phyloP scores from a whole-genome alignment of 1,284 basidiomycete species.

The Chondrostereum purpureum region DNA sequence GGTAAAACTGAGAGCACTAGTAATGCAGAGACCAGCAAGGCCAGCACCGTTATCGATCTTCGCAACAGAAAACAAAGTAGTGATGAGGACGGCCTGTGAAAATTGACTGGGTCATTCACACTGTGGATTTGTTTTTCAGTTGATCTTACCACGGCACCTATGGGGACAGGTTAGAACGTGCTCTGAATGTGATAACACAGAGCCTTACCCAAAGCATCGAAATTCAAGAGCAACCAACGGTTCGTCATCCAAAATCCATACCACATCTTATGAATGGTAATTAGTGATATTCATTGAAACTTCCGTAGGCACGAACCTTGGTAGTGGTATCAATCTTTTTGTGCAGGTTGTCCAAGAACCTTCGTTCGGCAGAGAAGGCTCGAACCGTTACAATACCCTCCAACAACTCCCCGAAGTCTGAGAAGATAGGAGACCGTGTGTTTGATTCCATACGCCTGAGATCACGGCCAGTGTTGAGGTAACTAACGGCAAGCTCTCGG shows the following conservation, averaged over 20 bases:
- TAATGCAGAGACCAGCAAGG: slow-evolving; percentile 80
- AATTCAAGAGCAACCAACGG: slow-evolving; percentile 70
- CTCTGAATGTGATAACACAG: not conserved
- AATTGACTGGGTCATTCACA: not conserved
- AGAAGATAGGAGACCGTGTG: slow-evolving; percentile 65
- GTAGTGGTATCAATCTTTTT: slow-evolving; percentile 59
- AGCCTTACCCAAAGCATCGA: slow-evolving; percentile 64
- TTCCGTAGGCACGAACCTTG: slow-evolving; percentile 34
- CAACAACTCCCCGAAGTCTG: slow-evolving; percentile 75
- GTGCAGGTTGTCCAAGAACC: slow-evolving; percentile 74
- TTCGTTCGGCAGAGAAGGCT: slow-evolving; percentile 78
- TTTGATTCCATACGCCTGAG: slow-evolving; percentile 76
- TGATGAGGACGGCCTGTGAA: slow-evolving; percentile 48
- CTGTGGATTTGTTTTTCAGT: no score
- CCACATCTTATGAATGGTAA: slow-evolving; percentile 56
- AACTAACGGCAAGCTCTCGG: slow-evolving; percentile 61
- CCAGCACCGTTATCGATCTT: slow-evolving; percentile 62
- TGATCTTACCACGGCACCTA: not conserved
- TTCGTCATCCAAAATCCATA: slow-evolving; percentile 79
- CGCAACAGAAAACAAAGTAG: slow-evolving; percentile 70
- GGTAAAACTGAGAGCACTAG: slow-evolving; percentile 64
- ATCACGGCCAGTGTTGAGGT: slow-evolving; percentile 72
- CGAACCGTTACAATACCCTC: slow-evolving; percentile 82
- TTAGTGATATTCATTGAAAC: not conserved
- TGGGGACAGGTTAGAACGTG: not conserved